Percentiles rank a stretch among this genome's conserved stretches.
phyloP scores from a whole-genome alignment of 2,329 filamentous ascomycete genomes.

The Talaromyces albobiverticillius region DNA sequence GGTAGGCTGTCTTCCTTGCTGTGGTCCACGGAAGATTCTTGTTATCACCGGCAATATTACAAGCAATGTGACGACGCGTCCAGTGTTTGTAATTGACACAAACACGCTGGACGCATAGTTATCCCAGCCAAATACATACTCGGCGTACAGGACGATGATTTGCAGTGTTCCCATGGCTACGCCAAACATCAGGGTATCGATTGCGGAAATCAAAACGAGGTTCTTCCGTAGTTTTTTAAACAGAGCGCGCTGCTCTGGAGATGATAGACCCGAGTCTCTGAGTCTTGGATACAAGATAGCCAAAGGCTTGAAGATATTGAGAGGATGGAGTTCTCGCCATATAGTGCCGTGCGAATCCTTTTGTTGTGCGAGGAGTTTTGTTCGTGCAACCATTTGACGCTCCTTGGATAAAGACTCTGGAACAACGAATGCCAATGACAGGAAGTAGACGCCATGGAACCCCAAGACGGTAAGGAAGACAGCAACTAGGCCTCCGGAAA shows the following conservation, averaged over 20 bases:
- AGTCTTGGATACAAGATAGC: slow-evolving; percentile 69
- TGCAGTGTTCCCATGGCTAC: slow-evolving; percentile 75
- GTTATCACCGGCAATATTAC: slow-evolving; percentile 73
- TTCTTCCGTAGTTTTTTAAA: slow-evolving; percentile 67
- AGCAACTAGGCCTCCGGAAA: slow-evolving; percentile 70
- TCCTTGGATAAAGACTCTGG: slow-evolving; percentile 81
- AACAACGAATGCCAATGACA: slow-evolving; percentile 67
- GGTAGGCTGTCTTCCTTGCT: slow-evolving; percentile 45
- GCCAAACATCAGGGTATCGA: slow-evolving; percentile 80
- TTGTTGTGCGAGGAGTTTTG: slow-evolving; percentile 57
- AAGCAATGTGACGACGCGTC: slow-evolving; percentile 73
- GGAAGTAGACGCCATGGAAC: slow-evolving; percentile 70
- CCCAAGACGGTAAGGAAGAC: slow-evolving; percentile 79
- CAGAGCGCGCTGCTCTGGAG: slow-evolving; percentile 55
- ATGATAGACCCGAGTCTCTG: slow-evolving; percentile 25
- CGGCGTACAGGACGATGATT: slow-evolving; percentile 81
- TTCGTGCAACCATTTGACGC: slow-evolving; percentile 66
- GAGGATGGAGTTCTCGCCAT: slow-evolving; percentile 37
- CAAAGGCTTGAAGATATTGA: slow-evolving; percentile 74
- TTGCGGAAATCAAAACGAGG: slow-evolving; percentile 72
- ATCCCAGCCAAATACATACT: slow-evolving; percentile 77
- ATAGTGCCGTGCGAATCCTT: slow-evolving; percentile 30
- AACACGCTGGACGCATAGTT: slow-evolving; percentile 77
- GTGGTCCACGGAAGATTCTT: slow-evolving; percentile 62
- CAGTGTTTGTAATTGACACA: slow-evolving; percentile 73